phyloP scores from a whole-genome alignment of 495 filamentous ascomycete genomes.

The Rhizodiscina lignyota region DNA sequence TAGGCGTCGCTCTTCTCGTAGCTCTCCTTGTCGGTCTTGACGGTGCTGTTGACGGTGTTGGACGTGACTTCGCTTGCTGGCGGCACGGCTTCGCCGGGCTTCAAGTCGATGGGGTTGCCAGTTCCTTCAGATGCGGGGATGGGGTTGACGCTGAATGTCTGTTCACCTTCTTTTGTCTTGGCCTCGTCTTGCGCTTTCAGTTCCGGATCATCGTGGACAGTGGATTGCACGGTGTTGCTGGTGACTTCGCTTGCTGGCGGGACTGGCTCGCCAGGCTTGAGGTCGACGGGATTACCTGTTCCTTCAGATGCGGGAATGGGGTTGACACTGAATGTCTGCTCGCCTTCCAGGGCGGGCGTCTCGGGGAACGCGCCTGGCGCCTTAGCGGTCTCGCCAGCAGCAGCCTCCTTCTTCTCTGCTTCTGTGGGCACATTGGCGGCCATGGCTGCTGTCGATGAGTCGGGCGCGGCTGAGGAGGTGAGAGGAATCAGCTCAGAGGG shows the following conservation, averaged over 20 bases:
- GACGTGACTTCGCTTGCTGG: slow-evolving; percentile 36
- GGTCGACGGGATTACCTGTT: slow-evolving; percentile 36
- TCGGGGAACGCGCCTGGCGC: slow-evolving; percentile 69
- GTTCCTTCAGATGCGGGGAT: slow-evolving; percentile 62
- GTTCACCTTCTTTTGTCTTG: slow-evolving; percentile 20
- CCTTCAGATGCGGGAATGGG: slow-evolving; percentile 13
- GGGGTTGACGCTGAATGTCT: slow-evolving; percentile 50
- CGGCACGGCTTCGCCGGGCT: slow-evolving; percentile 68
- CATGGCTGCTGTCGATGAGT: slow-evolving; percentile 58
- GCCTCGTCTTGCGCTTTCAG: slow-evolving; percentile 9
- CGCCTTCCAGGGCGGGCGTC: slow-evolving; percentile 44
- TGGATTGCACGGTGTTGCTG: slow-evolving; percentile 34
- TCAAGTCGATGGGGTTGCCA: slow-evolving; percentile 65
- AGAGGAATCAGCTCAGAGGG: slow-evolving; percentile 50
- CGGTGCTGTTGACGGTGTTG: slow-evolving; percentile 38
- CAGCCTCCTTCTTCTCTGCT: slow-evolving; percentile 8
- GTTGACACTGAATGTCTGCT: slow-evolving; percentile 13
- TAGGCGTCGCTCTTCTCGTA: slow-evolving; percentile 52
- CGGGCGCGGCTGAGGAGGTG: slow-evolving; percentile 53
- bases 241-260: slow-evolving; percentile 43
- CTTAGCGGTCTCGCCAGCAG: slow-evolving; percentile 7
- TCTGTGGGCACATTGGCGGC: slow-evolving; percentile 53
- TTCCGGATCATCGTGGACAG: too few relatives aligned
- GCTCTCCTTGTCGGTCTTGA: slow-evolving; percentile 63
- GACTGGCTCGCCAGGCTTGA: slow-evolving; percentile 63